Percentiles rank a stretch among this genome's conserved stretches.
phyloP scores from a whole-genome alignment of 2,329 filamentous ascomycete genomes.

The Cordyceps fumosorosea region DNA sequence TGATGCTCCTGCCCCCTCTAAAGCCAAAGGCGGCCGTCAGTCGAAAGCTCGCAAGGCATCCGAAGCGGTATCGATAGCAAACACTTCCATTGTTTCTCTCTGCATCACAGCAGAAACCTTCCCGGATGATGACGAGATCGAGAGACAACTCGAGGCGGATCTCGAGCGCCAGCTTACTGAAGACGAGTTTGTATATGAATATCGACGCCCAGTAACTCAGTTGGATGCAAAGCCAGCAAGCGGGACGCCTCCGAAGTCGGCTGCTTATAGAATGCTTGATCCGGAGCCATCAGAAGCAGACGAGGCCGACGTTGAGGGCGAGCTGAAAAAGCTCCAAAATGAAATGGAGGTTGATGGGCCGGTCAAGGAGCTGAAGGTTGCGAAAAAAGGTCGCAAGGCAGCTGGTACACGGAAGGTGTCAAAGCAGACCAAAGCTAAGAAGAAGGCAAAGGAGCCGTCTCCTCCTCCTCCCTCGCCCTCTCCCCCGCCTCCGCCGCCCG shows the following conservation, averaged over 20 bases:
- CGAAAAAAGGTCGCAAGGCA: slow-evolving; percentile 50
- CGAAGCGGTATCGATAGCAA: slow-evolving; percentile 45
- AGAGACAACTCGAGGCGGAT: slow-evolving; percentile 59
- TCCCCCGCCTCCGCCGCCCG: slow-evolving; percentile 14
- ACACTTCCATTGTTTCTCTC: slow-evolving; percentile 40
- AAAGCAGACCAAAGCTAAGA: slow-evolving; percentile 36
- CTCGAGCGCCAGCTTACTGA: slow-evolving; percentile 51
- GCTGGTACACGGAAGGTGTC: slow-evolving; percentile 42
- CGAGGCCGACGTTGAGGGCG: slow-evolving; percentile 44
- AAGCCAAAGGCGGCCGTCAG: slow-evolving; percentile 29
- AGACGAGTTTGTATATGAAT: slow-evolving; percentile 44
- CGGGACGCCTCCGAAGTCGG: slow-evolving; percentile 22
- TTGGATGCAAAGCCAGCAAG: slow-evolving; percentile 22
- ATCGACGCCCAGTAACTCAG: slow-evolving; percentile 25
- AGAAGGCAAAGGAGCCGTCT: slow-evolving; percentile 33
- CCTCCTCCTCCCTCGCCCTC: slow-evolving; percentile 21
- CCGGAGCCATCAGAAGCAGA: slow-evolving; percentile 37
- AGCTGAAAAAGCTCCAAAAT: slow-evolving; percentile 42
- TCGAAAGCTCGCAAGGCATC: slow-evolving; percentile 41
- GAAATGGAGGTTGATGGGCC: slow-evolving; percentile 38
- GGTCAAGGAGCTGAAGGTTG: slow-evolving; percentile 33
- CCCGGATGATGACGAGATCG: slow-evolving; percentile 58
- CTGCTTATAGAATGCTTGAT: slow-evolving; percentile 48
- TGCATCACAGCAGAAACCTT: slow-evolving; percentile 33
- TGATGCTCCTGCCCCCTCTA: slow-evolving; percentile 26